phyloP scores from a whole-genome alignment of 352 stramenopile species.

The Phytophthora megakarya region DNA sequence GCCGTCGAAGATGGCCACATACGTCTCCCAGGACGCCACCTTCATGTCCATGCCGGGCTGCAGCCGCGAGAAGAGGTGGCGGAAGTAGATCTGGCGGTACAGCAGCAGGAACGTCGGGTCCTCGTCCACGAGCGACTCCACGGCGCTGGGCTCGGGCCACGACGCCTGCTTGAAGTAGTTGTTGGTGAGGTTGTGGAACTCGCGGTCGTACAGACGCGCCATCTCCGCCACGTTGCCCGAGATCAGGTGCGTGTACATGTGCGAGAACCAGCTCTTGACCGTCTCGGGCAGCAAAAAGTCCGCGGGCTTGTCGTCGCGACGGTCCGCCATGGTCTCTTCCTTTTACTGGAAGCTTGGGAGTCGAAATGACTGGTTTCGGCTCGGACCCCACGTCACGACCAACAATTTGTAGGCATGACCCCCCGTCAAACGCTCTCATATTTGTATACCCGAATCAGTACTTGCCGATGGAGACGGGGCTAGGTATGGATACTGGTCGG shows the following conservation, averaged over 20 bases:
- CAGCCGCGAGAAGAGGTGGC: slow-evolving; percentile 94
- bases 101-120: slow-evolving; percentile 94
- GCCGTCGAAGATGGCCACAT: slow-evolving; percentile 94
- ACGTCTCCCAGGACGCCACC: slow-evolving; percentile 93
- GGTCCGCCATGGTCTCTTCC: slow-evolving; percentile 51
- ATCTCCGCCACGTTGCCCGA: slow-evolving; percentile 84
- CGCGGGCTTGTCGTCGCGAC: slow-evolving; percentile 84
- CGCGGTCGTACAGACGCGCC: slow-evolving; percentile 86
- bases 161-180: slow-evolving; percentile 95
- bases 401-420: slow-evolving; percentile 39
- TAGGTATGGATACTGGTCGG: neutral
- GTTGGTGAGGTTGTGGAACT: slow-evolving; percentile 88
- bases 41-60: slow-evolving; percentile 90
- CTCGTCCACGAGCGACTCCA: slow-evolving; percentile 83
- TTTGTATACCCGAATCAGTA: slow-evolving; percentile 35
- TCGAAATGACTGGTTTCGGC: slow-evolving; percentile 65
- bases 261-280: slow-evolving; percentile 90
- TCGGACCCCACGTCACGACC: slow-evolving; percentile 15
- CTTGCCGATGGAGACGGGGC: neutral
- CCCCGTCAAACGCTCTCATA: slow-evolving; percentile 7
- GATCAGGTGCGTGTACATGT: slow-evolving; percentile 87
- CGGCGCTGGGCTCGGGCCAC: slow-evolving; percentile 92
- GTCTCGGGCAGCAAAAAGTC: slow-evolving; percentile 89
- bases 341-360: slow-evolving; percentile 13
- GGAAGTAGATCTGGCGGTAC: slow-evolving; percentile 97